A percentile compares a stretch with the other conserved stretches of the same genome.
These are phyloP conservation scores for Hypoxylon sp. DNA, from an alignment of 2,329 filamentous ascomycete genomes.

Conservation along the genomic window DNA sequence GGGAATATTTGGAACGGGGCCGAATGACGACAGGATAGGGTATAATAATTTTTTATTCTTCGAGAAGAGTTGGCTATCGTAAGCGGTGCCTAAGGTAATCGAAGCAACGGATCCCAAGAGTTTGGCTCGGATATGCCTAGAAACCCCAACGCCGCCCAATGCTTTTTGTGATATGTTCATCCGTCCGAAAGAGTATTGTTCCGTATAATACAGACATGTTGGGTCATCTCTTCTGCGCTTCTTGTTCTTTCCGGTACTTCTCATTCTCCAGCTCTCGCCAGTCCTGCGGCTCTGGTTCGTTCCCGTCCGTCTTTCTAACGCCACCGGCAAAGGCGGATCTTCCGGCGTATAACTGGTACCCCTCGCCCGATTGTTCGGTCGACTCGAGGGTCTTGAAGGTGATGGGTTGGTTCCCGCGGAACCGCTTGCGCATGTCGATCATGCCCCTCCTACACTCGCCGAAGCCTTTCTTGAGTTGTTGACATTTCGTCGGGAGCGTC, in stretches of 20 bases:
- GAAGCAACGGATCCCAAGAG: constrained; percentile 23
- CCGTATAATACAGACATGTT: constrained; percentile 31
- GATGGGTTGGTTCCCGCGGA: constrained; percentile 92
- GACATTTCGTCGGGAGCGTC: constrained; percentile 87
- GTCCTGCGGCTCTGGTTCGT: constrained; percentile 73
- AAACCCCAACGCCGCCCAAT: constrained; percentile 51
- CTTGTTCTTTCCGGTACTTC: constrained; percentile 64
- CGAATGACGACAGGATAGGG: not conserved
- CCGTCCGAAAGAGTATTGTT: not conserved
- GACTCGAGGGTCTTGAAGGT: constrained; percentile 73
- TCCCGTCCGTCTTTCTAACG: constrained; percentile 76
- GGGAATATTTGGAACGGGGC: not conserved
- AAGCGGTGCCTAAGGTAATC: constrained; percentile 21
- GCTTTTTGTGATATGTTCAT: constrained; percentile 38
- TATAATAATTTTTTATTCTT: constrained; percentile 1
- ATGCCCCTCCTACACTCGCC: constrained; percentile 96
- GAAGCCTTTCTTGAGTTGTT: constrained; percentile 92
- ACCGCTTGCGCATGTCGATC: constrained; percentile 99
- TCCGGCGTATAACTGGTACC: constrained; percentile 84
- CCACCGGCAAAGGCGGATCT: constrained; percentile 76
- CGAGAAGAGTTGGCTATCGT: constrained; percentile 21
- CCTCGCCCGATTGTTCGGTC: constrained; percentile 69
- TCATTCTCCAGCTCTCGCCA: constrained; percentile 77
- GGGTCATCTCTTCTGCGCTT: constrained; percentile 49
- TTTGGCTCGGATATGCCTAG: constrained; percentile 23